Conservation (phyloP, 352 stramenopile genomes). For the Globisporangium alternatum region DNA sequence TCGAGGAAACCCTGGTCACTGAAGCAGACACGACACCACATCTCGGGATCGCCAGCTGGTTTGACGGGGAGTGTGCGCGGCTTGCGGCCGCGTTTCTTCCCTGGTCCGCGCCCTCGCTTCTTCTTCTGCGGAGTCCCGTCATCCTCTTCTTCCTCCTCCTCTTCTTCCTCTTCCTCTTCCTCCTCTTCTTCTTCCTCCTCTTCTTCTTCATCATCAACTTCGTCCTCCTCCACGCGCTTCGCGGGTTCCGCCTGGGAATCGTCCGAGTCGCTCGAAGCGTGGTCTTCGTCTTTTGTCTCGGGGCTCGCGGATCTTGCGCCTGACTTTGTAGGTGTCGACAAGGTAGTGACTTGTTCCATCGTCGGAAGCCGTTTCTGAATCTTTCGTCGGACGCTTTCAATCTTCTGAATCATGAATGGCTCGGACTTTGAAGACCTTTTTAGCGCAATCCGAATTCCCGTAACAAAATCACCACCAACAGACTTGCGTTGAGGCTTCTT, state of each 20-base stretch:
- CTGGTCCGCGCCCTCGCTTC: slow-evolving; percentile 13
- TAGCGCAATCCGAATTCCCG: slow-evolving; percentile 42
- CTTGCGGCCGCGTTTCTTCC: slow-evolving; percentile 30
- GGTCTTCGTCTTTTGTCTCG: slow-evolving; percentile 26
- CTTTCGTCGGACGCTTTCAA: slow-evolving; percentile 34
- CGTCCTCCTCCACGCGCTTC: slow-evolving; percentile 24
- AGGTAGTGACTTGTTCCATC: slow-evolving; percentile 5
- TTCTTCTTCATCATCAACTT: slow-evolving; percentile 38
- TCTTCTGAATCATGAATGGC: slow-evolving; percentile 37
- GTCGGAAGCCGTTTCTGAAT: slow-evolving; percentile 45
- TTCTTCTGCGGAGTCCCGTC: slow-evolving; percentile 31
- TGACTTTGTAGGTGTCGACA: slow-evolving; percentile 19
- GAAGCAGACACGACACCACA: slow-evolving; percentile 89
- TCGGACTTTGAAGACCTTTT: slow-evolving; percentile 20
- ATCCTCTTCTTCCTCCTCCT: slow-evolving; percentile 28
- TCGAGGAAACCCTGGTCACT: slow-evolving; percentile 85
- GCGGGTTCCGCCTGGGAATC: slow-evolving; percentile 29
- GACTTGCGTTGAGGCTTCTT: slow-evolving; percentile 30
- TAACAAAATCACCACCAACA: slow-evolving; percentile 9
- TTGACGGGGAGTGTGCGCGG: slow-evolving; percentile 37
- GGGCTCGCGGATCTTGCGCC: not conserved
- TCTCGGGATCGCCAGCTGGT: slow-evolving; percentile 73
- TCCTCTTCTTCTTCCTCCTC: slow-evolving; percentile 53
- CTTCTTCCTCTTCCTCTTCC: slow-evolving; percentile 37
- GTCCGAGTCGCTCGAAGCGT: slow-evolving; percentile 28